phyloP scores from a whole-genome alignment of 495 filamentous ascomycete species.

The Aspergillus cavernicola region DNA sequence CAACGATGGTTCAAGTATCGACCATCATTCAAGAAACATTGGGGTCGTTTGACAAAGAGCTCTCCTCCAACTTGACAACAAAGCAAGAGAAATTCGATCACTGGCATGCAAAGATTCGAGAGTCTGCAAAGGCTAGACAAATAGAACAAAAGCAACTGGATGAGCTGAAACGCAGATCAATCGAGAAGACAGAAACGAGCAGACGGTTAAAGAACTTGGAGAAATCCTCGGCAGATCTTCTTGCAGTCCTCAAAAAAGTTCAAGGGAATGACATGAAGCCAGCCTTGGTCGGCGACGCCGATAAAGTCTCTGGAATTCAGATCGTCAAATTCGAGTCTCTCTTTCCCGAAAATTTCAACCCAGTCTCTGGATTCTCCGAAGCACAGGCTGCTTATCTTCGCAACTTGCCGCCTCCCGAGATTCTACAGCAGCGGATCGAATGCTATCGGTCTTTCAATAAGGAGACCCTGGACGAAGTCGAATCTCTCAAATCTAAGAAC shows the following conservation, averaged over 20 bases:
- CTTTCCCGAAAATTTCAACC: constrained; percentile 36
- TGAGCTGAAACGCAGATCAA: constrained; percentile 56
- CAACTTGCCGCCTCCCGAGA: constrained; percentile 26
- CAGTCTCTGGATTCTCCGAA: constrained; percentile 34
- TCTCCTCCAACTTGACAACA: constrained; percentile 67
- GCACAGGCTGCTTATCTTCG: constrained; percentile 34
- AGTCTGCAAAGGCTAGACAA: constrained; percentile 71
- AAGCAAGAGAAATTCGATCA: constrained; percentile 81
- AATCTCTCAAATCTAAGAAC: constrained; percentile 40
- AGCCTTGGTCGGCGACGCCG: constrained; percentile 50
- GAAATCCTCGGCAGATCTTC: constrained; percentile 49
- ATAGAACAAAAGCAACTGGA: constrained; percentile 70
- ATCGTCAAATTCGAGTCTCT: constrained; percentile 31
- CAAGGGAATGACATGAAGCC: constrained; percentile 30
- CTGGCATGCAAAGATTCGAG: constrained; percentile 71
- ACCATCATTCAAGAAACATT: constrained; percentile 48
- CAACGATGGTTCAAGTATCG: constrained; percentile 57
- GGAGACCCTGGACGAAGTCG: constrained; percentile 35
- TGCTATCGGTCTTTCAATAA: constrained; percentile 36
- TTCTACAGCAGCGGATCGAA: constrained; percentile 26
- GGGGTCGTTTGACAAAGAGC: constrained; percentile 65
- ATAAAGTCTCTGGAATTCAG: constrained; percentile 48
- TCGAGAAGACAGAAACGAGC: constrained; percentile 55
- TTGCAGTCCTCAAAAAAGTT: constrained; percentile 31
- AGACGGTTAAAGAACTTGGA: constrained; percentile 59